Percentiles rank a stretch among this genome's conserved stretches.
These are phyloP conservation scores for Peronosclerospora sorghi DNA, from an alignment of 352 stramenopile species.

Conservation along the genomic window DNA sequence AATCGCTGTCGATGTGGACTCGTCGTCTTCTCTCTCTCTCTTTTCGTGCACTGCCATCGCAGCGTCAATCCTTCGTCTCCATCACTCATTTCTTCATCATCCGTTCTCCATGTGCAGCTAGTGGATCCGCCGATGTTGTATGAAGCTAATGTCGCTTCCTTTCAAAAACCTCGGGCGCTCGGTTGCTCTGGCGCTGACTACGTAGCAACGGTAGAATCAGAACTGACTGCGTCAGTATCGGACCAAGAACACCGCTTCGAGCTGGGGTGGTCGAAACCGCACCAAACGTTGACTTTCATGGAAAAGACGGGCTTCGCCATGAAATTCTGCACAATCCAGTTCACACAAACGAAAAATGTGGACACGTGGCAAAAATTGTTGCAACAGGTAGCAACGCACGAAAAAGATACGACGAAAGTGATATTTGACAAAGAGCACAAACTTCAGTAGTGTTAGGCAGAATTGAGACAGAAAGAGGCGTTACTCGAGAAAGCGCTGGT, in stretches of 20 bases:
- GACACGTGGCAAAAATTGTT: too few relatives aligned
- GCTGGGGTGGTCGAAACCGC: conserved; percentile 31
- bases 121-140: too few relatives aligned
- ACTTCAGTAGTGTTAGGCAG: conserved; percentile 19
- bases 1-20: too few relatives aligned
- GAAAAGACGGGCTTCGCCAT: conserved; percentile 35
- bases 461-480: conserved; percentile 33
- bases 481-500: conserved; percentile 29
- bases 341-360: conserved; percentile 13
- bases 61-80: too few relatives aligned
- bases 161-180: conserved; percentile 32
- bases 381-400: conserved; percentile 16
- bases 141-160: too few relatives aligned
- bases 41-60: too few relatives aligned
- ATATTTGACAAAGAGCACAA: conserved; percentile 10
- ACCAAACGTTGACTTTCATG: conserved; percentile 35
- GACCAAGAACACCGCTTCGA: conserved; percentile 19
- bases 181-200: conserved; percentile 29
- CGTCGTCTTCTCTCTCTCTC: too few relatives aligned
- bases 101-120: too few relatives aligned
- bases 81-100: too few relatives aligned
- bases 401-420: conserved; percentile 3
- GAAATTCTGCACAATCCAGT: conserved; percentile 37
- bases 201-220: too few relatives aligned
- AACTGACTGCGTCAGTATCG: too few relatives aligned